Evolutionary conservation across 345 rosid species (phyloP), one percentile per base, ranked within the genome.

Genomic region (Heritiera littoralis): DNA sequence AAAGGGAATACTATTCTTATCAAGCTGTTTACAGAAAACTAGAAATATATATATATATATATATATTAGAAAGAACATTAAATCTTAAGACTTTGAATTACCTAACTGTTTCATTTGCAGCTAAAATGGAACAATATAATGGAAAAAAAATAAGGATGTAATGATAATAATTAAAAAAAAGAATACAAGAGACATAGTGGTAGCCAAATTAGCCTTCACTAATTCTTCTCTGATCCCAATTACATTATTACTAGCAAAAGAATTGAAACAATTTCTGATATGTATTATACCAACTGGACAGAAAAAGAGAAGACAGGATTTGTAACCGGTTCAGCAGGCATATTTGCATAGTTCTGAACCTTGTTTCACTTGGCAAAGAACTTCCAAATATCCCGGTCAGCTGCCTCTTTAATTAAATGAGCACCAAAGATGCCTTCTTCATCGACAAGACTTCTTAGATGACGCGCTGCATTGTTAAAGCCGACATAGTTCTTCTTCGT

Each of bases 321-420:
- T 41, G 17, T 76, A 59, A 76, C 6, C 65, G 59, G 70, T 78
- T 68, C 17, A 55, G 54, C 40, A 9, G 79, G 48, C 67, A 54
- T 17, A n/a, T 74, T 28, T 54, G 55, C 38, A 38, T 10, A 1
- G 14, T 17, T 43, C 66, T 43, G 56, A 66, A 59, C 72, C 56
- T 72, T 6, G 72, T 8, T 75, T 89, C 84, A 93, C 89, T 89
- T 96, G 81, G 89, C 85, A 80, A 96, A 96, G 91, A 94, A 93
- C 88, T 96, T 94, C 98, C 97, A 96, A 35, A 94, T 82, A 60
- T 96, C 95, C 83, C 93, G 83, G 60, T 96, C 98, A 4, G 97
- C 51, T 87, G 87, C 86, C 78, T 94, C 99, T 79, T 94, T 92
- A 0, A 94, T 88, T 67, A 92, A 81, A 88, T 91, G 98, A 38